Base-by-base conservation (phyloP, 1,284 basidiomycete species). In the Pisolithus thermaeus region DNA sequence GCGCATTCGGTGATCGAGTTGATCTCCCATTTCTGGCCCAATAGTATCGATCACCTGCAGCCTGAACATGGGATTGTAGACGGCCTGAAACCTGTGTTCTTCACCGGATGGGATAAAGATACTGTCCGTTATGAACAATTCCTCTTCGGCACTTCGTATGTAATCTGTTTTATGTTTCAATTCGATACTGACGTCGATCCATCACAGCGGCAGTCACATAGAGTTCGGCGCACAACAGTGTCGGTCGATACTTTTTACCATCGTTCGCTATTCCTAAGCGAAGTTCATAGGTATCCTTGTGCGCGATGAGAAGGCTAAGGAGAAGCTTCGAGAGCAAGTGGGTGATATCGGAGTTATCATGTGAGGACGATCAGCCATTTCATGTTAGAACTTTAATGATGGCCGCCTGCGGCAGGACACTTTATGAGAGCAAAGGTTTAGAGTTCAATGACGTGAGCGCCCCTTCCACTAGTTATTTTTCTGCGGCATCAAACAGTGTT, bases 361-460 rank as follows among this genome's bases (percentile, higher is more conserved):
- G 85, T 85, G 53, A 54, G 79, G n/a, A 35, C 40, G 37, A 28
- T 9, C 32, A 37, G 14, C 6, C 1, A 1, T 2, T 8, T n/a
- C 7, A 4, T 32, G 7, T 54, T 4, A 47, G 38, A 27, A 9
- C 7, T 0, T 36, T 11, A 49, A 41, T 8, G 47, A 28, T 8
- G 48, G 37, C 25, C 39, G 12, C 3, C 28, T 25, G 1, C 39
- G 39, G 7, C 49, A 87, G 85, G 70, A 88, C 86, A 0, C 62
- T 87, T 1, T 85, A 84, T 54, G 83, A 89, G 47, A 81, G 79
- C 71, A 89, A 89, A 62, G 86, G 87, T 1, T 67, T 87, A 1
- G 86, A 87, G 60, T 87, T 87, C 59, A 77, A 87, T 56, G 84
- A 87, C 52, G 83, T 84, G 54, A 50, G 74, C 9, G 16, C 36